Conservation (phyloP, 495 filamentous ascomycete genomes). For the Tricharina praecox region DNA sequence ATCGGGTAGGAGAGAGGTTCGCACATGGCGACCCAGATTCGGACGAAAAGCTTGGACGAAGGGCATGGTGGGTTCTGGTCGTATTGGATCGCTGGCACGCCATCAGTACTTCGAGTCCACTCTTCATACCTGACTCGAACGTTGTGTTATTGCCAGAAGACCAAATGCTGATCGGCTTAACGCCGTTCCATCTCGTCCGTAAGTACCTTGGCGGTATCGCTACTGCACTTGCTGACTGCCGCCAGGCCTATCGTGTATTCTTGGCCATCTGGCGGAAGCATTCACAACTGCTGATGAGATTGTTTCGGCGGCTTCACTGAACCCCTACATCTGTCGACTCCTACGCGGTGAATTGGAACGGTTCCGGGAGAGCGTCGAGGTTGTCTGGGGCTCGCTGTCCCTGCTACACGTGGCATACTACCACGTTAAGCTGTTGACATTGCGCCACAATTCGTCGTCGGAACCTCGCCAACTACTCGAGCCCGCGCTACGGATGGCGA, state of each 20-base stretch:
- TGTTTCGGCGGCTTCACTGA: conserved; percentile 31
- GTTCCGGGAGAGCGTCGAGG: conserved; percentile 25
- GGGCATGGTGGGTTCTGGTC: conserved; percentile 58
- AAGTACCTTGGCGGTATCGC: conserved; percentile 31
- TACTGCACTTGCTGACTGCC: neutral
- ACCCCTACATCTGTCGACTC: conserved; percentile 27
- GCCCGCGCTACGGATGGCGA: conserved; percentile 42
- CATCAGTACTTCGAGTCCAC: conserved; percentile 42
- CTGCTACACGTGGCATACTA: conserved; percentile 56
- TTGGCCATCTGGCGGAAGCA: conserved; percentile 31
- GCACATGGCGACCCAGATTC: conserved; percentile 43
- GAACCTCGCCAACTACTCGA: conserved; percentile 45
- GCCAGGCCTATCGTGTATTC: conserved; percentile 29
- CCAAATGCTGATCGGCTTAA: conserved; percentile 45
- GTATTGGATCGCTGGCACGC: conserved; percentile 64
- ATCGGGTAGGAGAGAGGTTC: conserved; percentile 22
- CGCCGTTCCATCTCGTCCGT: conserved; percentile 50
- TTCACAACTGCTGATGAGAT: conserved; percentile 34
- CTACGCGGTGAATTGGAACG: conserved; percentile 30
- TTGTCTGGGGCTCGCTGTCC: conserved; percentile 18
- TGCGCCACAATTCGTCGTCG: conserved; percentile 39
- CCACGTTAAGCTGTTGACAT: conserved; percentile 49
- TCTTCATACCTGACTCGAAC: conserved; percentile 43
- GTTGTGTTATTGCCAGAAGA: conserved; percentile 46
- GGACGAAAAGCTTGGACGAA: conserved; percentile 49